Conservation (phyloP, 192 early-diverging fungal species). For the Coemansia aciculifera region DNA sequence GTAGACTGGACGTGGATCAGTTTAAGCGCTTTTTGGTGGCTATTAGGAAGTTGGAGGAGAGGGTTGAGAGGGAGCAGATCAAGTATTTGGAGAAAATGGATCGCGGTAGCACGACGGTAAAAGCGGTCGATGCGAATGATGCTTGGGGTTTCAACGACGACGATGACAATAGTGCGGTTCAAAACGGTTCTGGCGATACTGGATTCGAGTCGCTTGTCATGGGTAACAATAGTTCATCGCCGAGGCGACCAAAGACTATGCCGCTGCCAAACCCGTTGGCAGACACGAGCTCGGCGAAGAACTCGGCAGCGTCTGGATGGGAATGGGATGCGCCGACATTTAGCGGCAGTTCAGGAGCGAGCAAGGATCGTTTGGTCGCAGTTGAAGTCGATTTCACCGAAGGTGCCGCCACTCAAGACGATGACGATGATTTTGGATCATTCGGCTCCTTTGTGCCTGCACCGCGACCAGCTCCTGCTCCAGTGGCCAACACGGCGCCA, state of each 20-base stretch:
- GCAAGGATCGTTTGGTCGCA: neutral
- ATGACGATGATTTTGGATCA: slow-evolving; percentile 30
- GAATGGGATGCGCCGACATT: slow-evolving; percentile 42
- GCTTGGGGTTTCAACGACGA: neutral
- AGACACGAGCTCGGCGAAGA: too few relatives aligned
- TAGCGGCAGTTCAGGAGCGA: neutral
- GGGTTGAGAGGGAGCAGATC: slow-evolving; percentile 63
- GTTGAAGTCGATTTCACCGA: slow-evolving; percentile 20
- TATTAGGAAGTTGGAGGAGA: slow-evolving; percentile 56
- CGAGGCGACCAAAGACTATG: neutral
- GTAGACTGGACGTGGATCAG: slow-evolving; percentile 68
- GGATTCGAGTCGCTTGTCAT: slow-evolving; percentile 16
- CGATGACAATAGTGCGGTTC: neutral
- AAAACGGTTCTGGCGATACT: neutral
- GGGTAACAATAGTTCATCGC: neutral
- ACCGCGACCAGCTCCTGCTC: neutral
- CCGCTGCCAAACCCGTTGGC: slow-evolving; percentile 24
- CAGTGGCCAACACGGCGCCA: neutral
- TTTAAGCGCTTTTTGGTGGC: slow-evolving; percentile 67
- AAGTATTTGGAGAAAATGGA: slow-evolving; percentile 62
- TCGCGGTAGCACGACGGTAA: slow-evolving; percentile 12
- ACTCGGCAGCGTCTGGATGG: slow-evolving; percentile 13
- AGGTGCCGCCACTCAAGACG: neutral
- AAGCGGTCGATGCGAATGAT: neutral
- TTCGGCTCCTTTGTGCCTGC: slow-evolving; percentile 22